Base-by-base conservation (phyloP, 2,329 filamentous ascomycete genomes). In the Penicillium sp. region DNA sequence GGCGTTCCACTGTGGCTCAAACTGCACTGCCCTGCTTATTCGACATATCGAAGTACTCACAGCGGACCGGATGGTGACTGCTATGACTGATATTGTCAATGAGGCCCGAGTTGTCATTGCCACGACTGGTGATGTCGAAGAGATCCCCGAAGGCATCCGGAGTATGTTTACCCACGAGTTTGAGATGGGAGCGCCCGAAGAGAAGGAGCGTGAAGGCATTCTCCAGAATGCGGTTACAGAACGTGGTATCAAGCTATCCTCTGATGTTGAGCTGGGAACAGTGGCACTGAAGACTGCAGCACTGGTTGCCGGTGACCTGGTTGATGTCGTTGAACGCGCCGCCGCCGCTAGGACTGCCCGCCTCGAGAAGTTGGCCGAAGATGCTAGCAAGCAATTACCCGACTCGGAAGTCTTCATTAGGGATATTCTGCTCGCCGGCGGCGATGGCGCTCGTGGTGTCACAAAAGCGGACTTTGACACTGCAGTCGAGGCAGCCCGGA, bases 241-340 rank as follows among this genome's bases (percentile, higher is more conserved):
- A 52, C 83, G 85, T 25, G 86, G 88, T 2, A 80, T 96, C 20
- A 81, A 83, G n/a, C 75, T 96, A 2, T 89, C 92, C 16, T 82
- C 88, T 0, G 87, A 92, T 45, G 90, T 96, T 3, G 91, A 96
- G 50, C 79, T 99, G 5, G 82, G 85, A 55, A 85, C 87, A 9
- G 86, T 99, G 14, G 94, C 94, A 0, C 81, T 99, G 45, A 97
- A 97, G 76, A 99, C 94, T 8, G 94, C 94, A 6, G 94, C 94
- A 1, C 79, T 99, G 7, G 94, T 99, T 3, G 94, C 94, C 18
- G 94, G 92, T 13, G 92, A 99, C 67, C 76, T 99, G 9, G 87
- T 95, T 1, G 94, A 99, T 66, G 92, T 99, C 0, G 90, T 96
- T 28, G 92, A 96, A 65, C 84, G 94, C 42, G 94, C 94, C 1